Percentiles rank a stretch among this genome's conserved stretches.
Evolutionary conservation across 2,329 filamentous ascomycete species (phyloP).

Genomic region (Fusarium chuoi): DNA sequence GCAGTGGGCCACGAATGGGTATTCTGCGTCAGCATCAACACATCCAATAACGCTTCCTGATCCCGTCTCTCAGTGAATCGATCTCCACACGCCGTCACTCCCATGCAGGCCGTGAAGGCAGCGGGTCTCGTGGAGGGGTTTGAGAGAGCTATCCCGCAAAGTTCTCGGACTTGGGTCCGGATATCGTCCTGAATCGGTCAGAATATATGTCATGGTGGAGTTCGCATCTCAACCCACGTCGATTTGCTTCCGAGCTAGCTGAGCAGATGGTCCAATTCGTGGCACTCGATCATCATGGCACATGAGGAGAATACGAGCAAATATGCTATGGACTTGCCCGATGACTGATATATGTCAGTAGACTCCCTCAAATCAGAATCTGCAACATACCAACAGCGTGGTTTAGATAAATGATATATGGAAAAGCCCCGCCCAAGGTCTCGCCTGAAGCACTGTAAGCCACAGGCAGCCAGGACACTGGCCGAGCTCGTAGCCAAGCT

Average conservation of each 20-base stretch:
- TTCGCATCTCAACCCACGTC: conserved; percentile 46
- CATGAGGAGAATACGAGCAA: conserved; percentile 66
- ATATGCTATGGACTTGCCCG: conserved; percentile 68
- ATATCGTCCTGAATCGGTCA: conserved; percentile 55
- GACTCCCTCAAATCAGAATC: not conserved
- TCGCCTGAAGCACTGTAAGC: conserved; percentile 54
- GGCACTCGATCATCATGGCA: conserved; percentile 65
- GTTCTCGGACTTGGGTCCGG: conserved; percentile 47
- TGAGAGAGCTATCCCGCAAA: conserved; percentile 68
- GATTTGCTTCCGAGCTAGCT: conserved; percentile 39
- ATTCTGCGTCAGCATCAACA: conserved; percentile 59
- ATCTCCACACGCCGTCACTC: conserved; percentile 62
- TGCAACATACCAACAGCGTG: conserved; percentile 60
- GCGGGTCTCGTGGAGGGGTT: conserved; percentile 66
- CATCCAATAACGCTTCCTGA: conserved; percentile 59
- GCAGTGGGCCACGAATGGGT: conserved; percentile 65
- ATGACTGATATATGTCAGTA: conserved; percentile 54
- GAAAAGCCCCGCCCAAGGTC: conserved; percentile 58
- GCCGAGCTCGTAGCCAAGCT: conserved; percentile 59
- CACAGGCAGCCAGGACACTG: conserved; percentile 64
- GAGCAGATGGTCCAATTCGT: conserved; percentile 56
- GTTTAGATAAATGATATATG: conserved; percentile 66
- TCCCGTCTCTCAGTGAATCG: conserved; percentile 58
- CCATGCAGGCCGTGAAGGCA: conserved; percentile 67
- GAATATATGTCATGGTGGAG: conserved; percentile 1